Conservation (phyloP, 225 moss, liverwort and hornwort species). For the Anthoceros angustus region DNA sequence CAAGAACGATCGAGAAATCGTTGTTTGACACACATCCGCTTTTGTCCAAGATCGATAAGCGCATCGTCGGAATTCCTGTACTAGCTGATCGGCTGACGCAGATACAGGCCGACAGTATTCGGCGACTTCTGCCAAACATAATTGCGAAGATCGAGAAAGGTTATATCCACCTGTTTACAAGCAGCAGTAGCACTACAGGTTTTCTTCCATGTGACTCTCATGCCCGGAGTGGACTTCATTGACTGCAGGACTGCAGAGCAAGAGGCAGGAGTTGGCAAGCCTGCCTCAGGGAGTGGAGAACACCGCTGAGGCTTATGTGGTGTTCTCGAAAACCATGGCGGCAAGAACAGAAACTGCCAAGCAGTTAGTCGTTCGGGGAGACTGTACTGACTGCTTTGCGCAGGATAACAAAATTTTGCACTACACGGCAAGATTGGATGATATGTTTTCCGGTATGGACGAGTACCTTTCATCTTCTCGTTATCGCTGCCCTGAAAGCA, state of each 20-base stretch:
- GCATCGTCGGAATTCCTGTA: conserved; percentile 11
- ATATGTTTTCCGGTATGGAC: not conserved
- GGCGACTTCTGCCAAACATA: conserved; percentile 11
- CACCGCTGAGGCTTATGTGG: not conserved
- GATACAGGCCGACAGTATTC: conserved; percentile 14
- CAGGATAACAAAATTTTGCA: not conserved
- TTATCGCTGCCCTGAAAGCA: too few relatives aligned
- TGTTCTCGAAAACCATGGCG: not conserved
- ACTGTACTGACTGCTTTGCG: not conserved
- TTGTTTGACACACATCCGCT: conserved; percentile 14
- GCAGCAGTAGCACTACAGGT: not conserved
- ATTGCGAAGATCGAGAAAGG: conserved; percentile 8
- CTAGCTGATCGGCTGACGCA: conserved; percentile 15
- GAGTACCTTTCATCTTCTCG: too few relatives aligned
- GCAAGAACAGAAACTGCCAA: not conserved
- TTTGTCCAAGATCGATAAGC: conserved; percentile 9
- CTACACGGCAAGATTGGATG: not conserved
- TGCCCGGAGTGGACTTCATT: not conserved
- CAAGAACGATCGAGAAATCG: conserved; percentile 7
- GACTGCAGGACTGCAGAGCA: not conserved
- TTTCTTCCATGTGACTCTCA: not conserved
- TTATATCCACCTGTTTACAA: not conserved
- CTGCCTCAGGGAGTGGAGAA: not conserved
- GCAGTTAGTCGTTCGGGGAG: not conserved
- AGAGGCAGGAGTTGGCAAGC: not conserved